A percentile compares a stretch with the other conserved stretches of the same genome.
These are phyloP conservation scores for Aspergillus versicolor DNA, from an alignment of 2,329 filamentous ascomycete genomes.

Conservation along the genomic window DNA sequence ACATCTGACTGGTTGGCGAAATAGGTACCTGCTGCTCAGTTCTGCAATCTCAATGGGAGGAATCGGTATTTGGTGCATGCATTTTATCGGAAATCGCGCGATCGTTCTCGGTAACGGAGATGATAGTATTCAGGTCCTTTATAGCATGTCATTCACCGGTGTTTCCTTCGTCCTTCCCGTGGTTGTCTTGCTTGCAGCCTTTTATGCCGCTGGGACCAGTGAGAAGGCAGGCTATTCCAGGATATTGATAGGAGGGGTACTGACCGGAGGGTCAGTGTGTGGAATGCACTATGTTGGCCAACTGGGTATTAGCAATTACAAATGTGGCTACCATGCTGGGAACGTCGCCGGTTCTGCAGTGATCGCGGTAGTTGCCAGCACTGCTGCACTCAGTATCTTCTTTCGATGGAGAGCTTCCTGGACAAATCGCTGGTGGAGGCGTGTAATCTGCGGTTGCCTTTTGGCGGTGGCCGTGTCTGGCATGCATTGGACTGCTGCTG, in stretches of 20 bases:
- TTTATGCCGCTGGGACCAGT: constrained; percentile 65
- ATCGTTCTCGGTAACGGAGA: constrained; percentile 68
- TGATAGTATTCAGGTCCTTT: constrained; percentile 66
- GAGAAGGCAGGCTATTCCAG: constrained; percentile 59
- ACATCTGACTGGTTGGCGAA: constrained; percentile 4
- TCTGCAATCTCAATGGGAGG: constrained; percentile 72
- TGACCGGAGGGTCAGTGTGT: constrained; percentile 73
- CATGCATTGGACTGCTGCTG: constrained; percentile 82
- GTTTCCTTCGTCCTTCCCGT: constrained; percentile 80
- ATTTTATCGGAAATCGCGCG: constrained; percentile 80
- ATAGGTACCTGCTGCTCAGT: constrained; percentile 61
- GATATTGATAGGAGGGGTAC: constrained; percentile 61
- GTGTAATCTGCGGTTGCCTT: constrained; percentile 63
- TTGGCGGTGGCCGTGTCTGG: constrained; percentile 74
- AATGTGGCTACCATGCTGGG: constrained; percentile 57
- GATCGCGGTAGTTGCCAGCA: constrained; percentile 72
- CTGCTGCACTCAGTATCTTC: constrained; percentile 69
- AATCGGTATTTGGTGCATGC: constrained; percentile 75
- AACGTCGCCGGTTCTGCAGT: constrained; percentile 68
- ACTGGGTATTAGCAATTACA: constrained; percentile 75
- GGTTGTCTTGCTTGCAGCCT: constrained; percentile 69
- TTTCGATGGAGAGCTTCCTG: constrained; percentile 74
- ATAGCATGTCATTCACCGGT: constrained; percentile 69
- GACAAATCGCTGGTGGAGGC: constrained; percentile 77
- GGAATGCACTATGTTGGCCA: constrained; percentile 91